Percentiles rank a stretch among this genome's conserved stretches.
phyloP scores from a whole-genome alignment of 2,329 filamentous ascomycete species.

The Exophiala dermatitidis region DNA sequence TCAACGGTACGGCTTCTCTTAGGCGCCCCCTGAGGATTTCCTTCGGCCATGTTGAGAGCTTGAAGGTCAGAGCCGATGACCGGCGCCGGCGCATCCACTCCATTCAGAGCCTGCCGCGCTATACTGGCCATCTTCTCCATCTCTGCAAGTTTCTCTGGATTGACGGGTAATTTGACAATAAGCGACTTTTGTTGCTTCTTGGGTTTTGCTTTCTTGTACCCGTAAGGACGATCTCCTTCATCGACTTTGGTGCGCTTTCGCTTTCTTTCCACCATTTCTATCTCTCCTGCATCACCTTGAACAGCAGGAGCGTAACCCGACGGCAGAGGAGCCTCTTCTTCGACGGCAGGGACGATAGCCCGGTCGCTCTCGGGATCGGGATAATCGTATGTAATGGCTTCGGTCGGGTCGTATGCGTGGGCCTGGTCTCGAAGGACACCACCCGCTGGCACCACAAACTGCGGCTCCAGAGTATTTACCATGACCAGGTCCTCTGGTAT shows the following conservation, averaged over 20 bases:
- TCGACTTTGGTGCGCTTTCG: constrained; percentile 27
- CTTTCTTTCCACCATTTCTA: constrained; percentile 26
- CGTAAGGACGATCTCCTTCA: constrained; percentile 22
- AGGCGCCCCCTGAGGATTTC: constrained; percentile 16
- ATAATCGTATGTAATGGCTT: constrained; percentile 33
- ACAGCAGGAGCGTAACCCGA: constrained; percentile 14
- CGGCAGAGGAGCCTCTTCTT: constrained; percentile 13
- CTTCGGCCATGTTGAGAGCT: constrained; percentile 28
- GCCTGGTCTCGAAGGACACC: constrained; percentile 29
- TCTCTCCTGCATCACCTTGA: constrained; percentile 14
- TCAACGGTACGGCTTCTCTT: constrained; percentile 21
- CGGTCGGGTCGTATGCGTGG: constrained; percentile 31
- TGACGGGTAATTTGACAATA: constrained; percentile 26
- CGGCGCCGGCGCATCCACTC: constrained; percentile 16
- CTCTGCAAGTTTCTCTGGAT: constrained; percentile 22
- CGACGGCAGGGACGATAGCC: constrained; percentile 4
- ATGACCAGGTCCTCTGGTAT: constrained; percentile 5
- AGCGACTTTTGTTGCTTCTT: constrained; percentile 24
- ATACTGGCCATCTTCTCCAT: constrained; percentile 15
- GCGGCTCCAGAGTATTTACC: constrained; percentile 6
- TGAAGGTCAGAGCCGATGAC: constrained; percentile 27
- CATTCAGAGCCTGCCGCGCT: constrained; percentile 19
- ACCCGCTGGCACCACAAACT: constrained; percentile 28
- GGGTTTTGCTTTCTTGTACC: constrained; percentile 7
- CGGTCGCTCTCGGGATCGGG: constrained; percentile 25